Conservation (phyloP, 176 grass and related monocot species). For the Thalia dealbata region DNA sequence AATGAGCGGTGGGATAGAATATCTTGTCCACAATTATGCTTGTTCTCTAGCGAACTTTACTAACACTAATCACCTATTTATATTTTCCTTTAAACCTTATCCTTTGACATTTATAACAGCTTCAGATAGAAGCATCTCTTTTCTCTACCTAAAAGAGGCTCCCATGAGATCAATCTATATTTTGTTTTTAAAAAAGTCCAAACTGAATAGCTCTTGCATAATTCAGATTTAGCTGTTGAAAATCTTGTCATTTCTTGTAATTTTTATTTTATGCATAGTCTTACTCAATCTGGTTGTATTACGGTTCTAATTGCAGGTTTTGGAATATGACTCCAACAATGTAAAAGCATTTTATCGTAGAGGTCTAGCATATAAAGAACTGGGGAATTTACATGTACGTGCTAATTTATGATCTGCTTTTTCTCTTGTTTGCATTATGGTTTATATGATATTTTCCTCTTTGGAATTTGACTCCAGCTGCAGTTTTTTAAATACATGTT, state of each 20-base stretch:
- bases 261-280: neutral
- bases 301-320: slow-evolving; percentile 39
- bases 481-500: neutral
- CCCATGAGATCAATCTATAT: no score
- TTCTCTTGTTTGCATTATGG: neutral
- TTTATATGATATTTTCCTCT: neutral
- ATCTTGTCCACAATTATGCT: neutral
- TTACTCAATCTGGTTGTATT: slow-evolving; percentile 2
- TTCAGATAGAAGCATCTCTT: no score
- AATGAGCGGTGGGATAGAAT: neutral
- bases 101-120: no score
- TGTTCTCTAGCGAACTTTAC: neutral
- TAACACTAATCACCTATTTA: no score
- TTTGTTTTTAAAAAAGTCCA: neutral
- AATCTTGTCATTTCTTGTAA: neutral
- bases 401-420: neutral
- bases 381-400: slow-evolving; percentile 69
- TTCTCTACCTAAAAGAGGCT: no score
- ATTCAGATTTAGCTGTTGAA: no score
- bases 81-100: no score
- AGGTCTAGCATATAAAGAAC: slow-evolving; percentile 84
- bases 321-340: slow-evolving; percentile 62
- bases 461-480: neutral
- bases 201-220: neutral
- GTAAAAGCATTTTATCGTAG: slow-evolving; percentile 95